Conservation (phyloP, 768 basidiomycete genomes). For the Leccinum longicurvipes region DNA sequence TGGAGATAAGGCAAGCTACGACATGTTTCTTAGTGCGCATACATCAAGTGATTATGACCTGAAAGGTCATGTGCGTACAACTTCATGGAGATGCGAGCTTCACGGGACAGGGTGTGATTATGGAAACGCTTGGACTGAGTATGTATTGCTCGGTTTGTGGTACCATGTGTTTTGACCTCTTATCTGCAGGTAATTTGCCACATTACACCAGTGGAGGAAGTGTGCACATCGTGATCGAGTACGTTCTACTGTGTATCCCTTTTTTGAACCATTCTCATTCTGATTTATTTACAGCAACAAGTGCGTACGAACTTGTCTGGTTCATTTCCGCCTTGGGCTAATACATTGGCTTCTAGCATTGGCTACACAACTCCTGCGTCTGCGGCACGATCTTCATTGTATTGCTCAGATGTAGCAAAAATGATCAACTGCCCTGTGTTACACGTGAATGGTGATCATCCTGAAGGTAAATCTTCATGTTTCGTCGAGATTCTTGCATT, state of each 20-base stretch:
- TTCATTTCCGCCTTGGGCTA: neutral
- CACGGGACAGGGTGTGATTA: constrained; percentile 85
- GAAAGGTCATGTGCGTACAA: constrained; percentile 83
- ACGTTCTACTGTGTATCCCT: neutral
- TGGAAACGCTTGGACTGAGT: constrained; percentile 86
- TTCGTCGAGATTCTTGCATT: neutral
- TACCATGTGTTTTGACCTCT: neutral
- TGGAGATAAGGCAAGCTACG: constrained; percentile 28
- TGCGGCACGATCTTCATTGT: constrained; percentile 77
- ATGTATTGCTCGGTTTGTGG: constrained; percentile 19
- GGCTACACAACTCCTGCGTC: constrained; percentile 91
- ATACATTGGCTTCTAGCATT: constrained; percentile 50
- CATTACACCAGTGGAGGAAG: constrained; percentile 91
- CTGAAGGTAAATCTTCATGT: constrained; percentile 53
- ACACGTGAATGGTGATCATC: constrained; percentile 90
- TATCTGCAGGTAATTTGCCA: constrained; percentile 67
- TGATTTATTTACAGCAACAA: neutral
- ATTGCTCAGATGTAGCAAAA: constrained; percentile 86
- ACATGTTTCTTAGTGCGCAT: neutral
- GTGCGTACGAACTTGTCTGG: neutral
- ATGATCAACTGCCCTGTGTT: constrained; percentile 87
- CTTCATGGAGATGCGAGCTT: constrained; percentile 93
- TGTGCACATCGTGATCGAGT: constrained; percentile 38
- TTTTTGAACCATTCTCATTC: neutral
- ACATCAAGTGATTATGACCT: constrained; percentile 9